Conservation (phyloP, 768 basidiomycete species). For the Termitomyces sp. region DNA sequence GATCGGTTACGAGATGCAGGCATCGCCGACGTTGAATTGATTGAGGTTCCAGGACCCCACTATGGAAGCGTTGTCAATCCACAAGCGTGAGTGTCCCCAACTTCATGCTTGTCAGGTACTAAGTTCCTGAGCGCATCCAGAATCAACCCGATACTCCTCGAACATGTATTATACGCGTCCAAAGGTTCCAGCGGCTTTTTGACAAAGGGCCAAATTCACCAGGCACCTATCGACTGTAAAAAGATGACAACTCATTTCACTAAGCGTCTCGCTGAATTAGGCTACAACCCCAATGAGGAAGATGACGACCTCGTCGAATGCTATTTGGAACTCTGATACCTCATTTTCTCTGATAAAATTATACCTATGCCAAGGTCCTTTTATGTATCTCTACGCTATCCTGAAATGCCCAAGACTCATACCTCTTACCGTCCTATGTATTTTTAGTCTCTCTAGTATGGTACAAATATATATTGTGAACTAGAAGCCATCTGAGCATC, state of each 20-base stretch:
- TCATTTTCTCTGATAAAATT: not conserved
- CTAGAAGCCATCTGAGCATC: not conserved
- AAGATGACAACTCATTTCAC: conserved; percentile 16
- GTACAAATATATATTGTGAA: not conserved
- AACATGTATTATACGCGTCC: conserved; percentile 12
- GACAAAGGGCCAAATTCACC: not conserved
- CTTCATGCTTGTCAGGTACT: not conserved
- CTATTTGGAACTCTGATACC: not conserved
- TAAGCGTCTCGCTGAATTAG: conserved; percentile 10
- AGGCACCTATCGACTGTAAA: conserved; percentile 3
- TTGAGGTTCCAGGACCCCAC: conserved; percentile 18
- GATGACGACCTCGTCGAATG: conserved; percentile 12
- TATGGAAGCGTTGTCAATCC: conserved; percentile 18
- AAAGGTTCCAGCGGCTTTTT: not conserved
- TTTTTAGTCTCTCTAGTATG: not conserved
- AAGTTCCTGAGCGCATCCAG: not conserved
- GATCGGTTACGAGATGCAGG: conserved; percentile 18
- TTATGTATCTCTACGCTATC: not conserved
- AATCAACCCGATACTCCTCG: conserved; percentile 15
- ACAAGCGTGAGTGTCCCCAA: conserved; percentile 12
- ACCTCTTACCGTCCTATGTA: not conserved
- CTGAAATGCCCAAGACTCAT: not conserved
- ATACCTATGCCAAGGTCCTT: not conserved
- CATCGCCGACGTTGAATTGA: conserved; percentile 13
- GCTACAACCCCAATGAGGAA: conserved; percentile 15